phyloP scores from a whole-genome alignment of 768 basidiomycete species.

The Mycena polygramma region DNA sequence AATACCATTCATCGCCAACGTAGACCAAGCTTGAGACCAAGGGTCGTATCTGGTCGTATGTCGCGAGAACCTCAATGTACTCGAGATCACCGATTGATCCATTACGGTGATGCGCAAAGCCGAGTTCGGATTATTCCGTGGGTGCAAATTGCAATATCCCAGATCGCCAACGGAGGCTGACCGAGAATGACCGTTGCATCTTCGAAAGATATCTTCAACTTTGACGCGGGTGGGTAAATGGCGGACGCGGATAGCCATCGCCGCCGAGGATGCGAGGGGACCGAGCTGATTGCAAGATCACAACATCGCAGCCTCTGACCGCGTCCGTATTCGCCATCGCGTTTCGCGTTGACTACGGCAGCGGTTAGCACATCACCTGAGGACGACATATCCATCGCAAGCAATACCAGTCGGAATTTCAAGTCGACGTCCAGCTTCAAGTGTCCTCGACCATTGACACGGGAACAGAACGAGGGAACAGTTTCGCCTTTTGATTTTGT shows the following conservation, averaged over 20 bases:
- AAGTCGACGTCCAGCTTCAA: neutral
- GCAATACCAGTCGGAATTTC: neutral
- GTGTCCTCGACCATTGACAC: neutral
- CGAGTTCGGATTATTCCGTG: no score
- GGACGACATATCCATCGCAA: no score
- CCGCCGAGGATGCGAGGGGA: neutral
- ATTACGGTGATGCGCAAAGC: neutral
- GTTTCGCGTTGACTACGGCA: constrained; percentile 20
- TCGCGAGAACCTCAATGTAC: neutral
- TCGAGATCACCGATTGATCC: constrained; percentile 19
- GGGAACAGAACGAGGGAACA: neutral
- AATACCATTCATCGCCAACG: constrained; percentile 1
- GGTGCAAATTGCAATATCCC: neutral
- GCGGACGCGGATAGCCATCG: no score
- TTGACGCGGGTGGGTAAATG: neutral
- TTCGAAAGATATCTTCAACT: neutral
- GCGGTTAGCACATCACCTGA: constrained; percentile 6
- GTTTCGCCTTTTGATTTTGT: neutral
- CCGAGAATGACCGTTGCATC: neutral
- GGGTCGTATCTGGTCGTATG: constrained; percentile 12
- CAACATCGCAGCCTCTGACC: no score
- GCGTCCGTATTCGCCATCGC: neutral
- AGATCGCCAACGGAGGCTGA: neutral
- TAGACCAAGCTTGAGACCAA: neutral
- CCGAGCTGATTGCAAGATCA: no score